Conservation (phyloP, 768 basidiomycete genomes). For the Xerocomellus intermedius region DNA sequence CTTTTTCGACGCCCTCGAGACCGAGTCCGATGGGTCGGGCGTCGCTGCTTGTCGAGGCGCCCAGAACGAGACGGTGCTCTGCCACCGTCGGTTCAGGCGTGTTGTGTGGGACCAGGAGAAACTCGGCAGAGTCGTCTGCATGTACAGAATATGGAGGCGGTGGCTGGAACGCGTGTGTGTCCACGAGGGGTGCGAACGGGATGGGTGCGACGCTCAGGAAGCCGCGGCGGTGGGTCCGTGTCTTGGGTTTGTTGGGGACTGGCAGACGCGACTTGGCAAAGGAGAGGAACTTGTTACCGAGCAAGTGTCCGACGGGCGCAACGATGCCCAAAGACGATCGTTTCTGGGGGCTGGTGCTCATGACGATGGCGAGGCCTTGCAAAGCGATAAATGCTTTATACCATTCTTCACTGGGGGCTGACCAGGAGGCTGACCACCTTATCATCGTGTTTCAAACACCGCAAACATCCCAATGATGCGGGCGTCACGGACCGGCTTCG, state of each 20-base stretch:
- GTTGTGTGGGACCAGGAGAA: slow-evolving; percentile 28
- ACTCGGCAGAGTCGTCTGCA: slow-evolving; percentile 6
- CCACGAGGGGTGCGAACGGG: slow-evolving; percentile 30
- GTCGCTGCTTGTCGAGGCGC: neutral
- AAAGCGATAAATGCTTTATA: neutral
- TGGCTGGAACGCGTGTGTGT: slow-evolving; percentile 25
- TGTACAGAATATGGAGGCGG: slow-evolving; percentile 24
- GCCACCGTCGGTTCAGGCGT: slow-evolving; percentile 15
- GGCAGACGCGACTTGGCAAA: slow-evolving; percentile 28
- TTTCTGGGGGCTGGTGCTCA: slow-evolving; percentile 10
- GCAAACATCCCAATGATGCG: no score
- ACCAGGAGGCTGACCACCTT: neutral
- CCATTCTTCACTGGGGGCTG: neutral
- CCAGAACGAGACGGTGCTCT: neutral
- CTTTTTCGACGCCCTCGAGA: slow-evolving; percentile 25
- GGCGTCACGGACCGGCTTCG: no score
- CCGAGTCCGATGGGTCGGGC: slow-evolving; percentile 23
- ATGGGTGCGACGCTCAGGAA: slow-evolving; percentile 18
- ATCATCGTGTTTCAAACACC: neutral
- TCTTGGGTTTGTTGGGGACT: slow-evolving; percentile 15
- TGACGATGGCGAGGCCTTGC: neutral
- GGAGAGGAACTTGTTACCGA: slow-evolving; percentile 19
- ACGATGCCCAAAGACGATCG: slow-evolving; percentile 2
- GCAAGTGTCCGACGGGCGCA: slow-evolving; percentile 8
- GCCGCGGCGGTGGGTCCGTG: slow-evolving; percentile 5